These are phyloP conservation scores for Haberlea rhodopensis DNA, from an alignment of 257 asterid genomes.

Conservation along the genomic window DNA sequence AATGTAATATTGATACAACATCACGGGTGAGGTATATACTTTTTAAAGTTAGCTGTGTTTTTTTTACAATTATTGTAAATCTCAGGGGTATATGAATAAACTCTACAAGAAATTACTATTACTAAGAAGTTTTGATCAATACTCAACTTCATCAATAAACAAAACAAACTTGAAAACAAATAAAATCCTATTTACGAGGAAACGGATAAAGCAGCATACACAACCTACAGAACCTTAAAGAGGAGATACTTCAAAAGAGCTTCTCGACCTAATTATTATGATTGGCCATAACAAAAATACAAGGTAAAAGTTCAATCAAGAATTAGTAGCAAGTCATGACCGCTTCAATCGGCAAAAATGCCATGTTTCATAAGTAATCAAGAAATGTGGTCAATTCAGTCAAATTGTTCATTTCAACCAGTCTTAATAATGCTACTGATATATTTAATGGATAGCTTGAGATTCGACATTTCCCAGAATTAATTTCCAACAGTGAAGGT, in stretches of 20 bases:
- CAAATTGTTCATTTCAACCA: neutral
- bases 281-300: neutral
- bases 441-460: no score
- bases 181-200: neutral
- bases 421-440: neutral
- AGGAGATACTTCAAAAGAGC: neutral
- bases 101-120: neutral
- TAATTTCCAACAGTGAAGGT: neutral
- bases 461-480: neutral
- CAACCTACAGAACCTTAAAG: neutral
- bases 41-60: no score
- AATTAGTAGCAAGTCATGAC: slow-evolving; percentile 2
- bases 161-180: neutral
- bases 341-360: neutral
- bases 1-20: no score
- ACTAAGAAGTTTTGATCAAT: neutral
- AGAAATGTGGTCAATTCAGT: neutral
- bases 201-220: no score
- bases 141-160: neutral
- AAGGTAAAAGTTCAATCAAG: neutral
- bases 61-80: no score
- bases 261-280: neutral
- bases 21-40: no score
- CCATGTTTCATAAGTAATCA: neutral
- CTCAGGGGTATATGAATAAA: no score